Conservation (phyloP, 257 asterid genomes). For the Solanum chaucha region DNA sequence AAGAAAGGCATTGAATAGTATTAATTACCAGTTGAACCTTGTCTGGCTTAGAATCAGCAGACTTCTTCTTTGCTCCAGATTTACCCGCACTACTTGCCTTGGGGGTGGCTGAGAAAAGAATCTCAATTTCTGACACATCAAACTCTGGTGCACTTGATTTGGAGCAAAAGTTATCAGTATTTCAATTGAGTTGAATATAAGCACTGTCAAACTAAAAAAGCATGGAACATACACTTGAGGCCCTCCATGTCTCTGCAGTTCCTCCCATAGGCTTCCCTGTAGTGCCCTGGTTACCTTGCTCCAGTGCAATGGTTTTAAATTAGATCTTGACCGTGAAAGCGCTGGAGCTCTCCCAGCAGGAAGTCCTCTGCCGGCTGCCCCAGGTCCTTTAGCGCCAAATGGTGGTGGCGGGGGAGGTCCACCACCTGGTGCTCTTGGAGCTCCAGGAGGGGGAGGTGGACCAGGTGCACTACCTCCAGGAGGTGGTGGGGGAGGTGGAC, state of each 20-base stretch:
- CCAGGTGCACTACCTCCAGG: slow-evolving; percentile 22
- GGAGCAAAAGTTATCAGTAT: slow-evolving; percentile 18
- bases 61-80: slow-evolving; percentile 67
- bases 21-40: slow-evolving; percentile 74
- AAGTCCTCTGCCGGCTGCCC: slow-evolving; percentile 46
- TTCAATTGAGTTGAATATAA: neutral
- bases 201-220: neutral
- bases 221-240: slow-evolving; percentile 58
- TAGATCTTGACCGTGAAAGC: slow-evolving; percentile 58
- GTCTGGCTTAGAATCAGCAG: slow-evolving; percentile 89
- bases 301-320: slow-evolving; percentile 93
- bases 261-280: slow-evolving; percentile 99
- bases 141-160: slow-evolving; percentile 77
- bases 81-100: slow-evolving; percentile 68
- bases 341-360: slow-evolving; percentile 10
- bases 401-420: slow-evolving; percentile 36
- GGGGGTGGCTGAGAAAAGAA: slow-evolving; percentile 88
- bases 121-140: slow-evolving; percentile 90
- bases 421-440: slow-evolving; percentile 35
- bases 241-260: slow-evolving; percentile 80
- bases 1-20: neutral
- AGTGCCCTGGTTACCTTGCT: slow-evolving; percentile 94
- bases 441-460: slow-evolving; percentile 37
- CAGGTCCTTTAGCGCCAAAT: slow-evolving; percentile 60
- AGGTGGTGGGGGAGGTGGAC: slow-evolving; percentile 29